Percentiles rank a stretch among this genome's conserved stretches.
phyloP scores from a whole-genome alignment of 371 early-diverging fungal genomes.

The Mortierella sp. region DNA sequence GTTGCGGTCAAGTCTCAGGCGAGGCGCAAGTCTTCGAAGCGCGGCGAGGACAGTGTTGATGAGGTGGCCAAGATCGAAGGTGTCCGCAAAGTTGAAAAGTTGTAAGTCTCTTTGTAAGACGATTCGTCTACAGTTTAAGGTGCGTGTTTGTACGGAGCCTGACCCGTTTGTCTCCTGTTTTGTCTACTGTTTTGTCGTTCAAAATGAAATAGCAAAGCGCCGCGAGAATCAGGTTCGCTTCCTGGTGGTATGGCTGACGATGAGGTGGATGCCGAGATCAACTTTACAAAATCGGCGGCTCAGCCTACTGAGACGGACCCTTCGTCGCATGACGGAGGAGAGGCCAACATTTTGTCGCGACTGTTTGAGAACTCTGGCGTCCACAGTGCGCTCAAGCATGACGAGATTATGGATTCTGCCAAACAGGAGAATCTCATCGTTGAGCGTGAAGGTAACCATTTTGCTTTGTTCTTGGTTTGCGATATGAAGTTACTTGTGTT shows the following conservation, averaged over 20 bases:
- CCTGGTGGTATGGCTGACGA: conserved; percentile 40
- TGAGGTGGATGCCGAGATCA: conserved; percentile 43
- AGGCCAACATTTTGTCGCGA: conserved; percentile 76
- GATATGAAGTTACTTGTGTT: background rate
- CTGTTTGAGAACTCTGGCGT: conserved; percentile 88
- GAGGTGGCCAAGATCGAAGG: conserved; percentile 63
- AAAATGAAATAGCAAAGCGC: conserved; percentile 18
- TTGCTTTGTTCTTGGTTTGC: background rate
- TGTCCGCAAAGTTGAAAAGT: conserved; percentile 69
- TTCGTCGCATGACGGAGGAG: conserved; percentile 25
- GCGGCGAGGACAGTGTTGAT: conserved; percentile 56
- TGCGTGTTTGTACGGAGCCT: background rate
- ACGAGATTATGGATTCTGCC: conserved; percentile 82
- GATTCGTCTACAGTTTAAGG: background rate
- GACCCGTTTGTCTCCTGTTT: background rate
- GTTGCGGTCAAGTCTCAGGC: conserved; percentile 53
- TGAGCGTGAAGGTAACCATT: conserved; percentile 80
- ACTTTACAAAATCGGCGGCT: conserved; percentile 5
- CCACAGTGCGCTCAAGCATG: conserved; percentile 90
- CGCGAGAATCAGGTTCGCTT: conserved; percentile 40
- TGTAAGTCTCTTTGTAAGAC: conserved; percentile 57
- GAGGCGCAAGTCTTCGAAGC: conserved; percentile 36
- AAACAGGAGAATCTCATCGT: conserved; percentile 76
- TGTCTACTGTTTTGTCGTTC: background rate
- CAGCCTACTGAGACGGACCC: conserved; percentile 12